Evolutionary conservation across 495 filamentous ascomycete genomes (phyloP).

Genomic region (Talaromyces trachyspermus): DNA sequence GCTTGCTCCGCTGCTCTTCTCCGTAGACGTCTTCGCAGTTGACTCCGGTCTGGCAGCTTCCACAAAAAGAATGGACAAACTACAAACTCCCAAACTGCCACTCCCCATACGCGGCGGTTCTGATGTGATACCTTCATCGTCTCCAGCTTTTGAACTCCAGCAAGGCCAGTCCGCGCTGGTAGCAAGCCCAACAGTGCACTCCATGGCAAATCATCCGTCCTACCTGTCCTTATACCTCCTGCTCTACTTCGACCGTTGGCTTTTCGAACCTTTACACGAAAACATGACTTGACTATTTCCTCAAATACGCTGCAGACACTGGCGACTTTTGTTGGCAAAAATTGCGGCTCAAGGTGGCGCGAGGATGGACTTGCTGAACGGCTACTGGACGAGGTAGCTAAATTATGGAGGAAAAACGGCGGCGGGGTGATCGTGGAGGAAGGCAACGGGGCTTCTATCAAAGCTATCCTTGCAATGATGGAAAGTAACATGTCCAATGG

Average conservation of each 20-base stretch:
- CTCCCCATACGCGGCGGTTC: conserved; percentile 7
- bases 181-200: conserved; percentile 36
- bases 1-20: neutral
- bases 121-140: conserved; percentile 74
- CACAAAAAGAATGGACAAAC: neutral
- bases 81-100: conserved; percentile 1
- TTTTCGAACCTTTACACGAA: conserved; percentile 95
- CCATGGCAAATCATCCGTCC: conserved; percentile 60
- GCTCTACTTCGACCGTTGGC: conserved; percentile 82
- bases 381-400: conserved; percentile 84
- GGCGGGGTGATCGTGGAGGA: conserved; percentile 87
- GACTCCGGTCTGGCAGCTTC: too few relatives aligned
- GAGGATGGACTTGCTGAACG: conserved; percentile 90
- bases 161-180: conserved; percentile 52
- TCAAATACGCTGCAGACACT: conserved; percentile 77
- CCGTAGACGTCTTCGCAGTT: too few relatives aligned
- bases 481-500: conserved; percentile 82
- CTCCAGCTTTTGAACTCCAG: conserved; percentile 81
- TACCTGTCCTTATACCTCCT: conserved; percentile 83
- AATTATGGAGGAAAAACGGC: conserved; percentile 75
- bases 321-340: conserved; percentile 80
- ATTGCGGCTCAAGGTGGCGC: conserved; percentile 94
- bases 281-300: conserved; percentile 90
- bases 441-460: conserved; percentile 62
- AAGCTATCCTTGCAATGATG: conserved; percentile 69